These are phyloP conservation scores for Pigoraptor vietnamica DNA, from an alignment of 78 protist species.

Conservation along the genomic window DNA sequence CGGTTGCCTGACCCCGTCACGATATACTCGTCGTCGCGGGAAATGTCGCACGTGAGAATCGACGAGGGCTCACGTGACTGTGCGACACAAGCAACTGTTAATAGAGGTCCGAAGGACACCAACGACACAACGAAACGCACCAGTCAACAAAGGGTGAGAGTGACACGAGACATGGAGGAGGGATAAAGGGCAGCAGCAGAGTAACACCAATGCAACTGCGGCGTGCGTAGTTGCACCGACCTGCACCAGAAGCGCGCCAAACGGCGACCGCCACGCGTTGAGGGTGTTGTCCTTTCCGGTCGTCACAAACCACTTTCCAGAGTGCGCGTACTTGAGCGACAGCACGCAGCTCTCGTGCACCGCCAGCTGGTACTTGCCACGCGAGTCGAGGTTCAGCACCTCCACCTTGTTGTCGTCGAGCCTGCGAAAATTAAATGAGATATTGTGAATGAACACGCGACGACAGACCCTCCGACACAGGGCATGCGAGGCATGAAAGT, in stretches of 20 bases:
- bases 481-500: background rate
- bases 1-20: slow-evolving; percentile 13
- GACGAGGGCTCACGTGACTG: slow-evolving; percentile 8
- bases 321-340: slow-evolving; percentile 15
- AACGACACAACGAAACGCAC: no score
- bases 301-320: slow-evolving; percentile 5
- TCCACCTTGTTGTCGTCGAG: slow-evolving; percentile 4
- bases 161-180: no score
- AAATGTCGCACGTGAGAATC: slow-evolving; percentile 19
- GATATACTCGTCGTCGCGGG: slow-evolving; percentile 4
- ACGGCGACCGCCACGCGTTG: background rate
- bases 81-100: background rate
- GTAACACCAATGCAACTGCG: no score
- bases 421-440: background rate
- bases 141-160: no score
- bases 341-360: slow-evolving; percentile 21
- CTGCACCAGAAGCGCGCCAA: background rate
- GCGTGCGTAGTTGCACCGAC: background rate
- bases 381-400: background rate
- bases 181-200: no score
- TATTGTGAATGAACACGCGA: background rate
- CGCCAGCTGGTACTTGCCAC: background rate
- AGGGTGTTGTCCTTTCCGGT: slow-evolving; percentile 16
- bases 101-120: background rate
- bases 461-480: background rate